Conservation (phyloP, 163 green algal genomes). For the Dunaliella salina region DNA sequence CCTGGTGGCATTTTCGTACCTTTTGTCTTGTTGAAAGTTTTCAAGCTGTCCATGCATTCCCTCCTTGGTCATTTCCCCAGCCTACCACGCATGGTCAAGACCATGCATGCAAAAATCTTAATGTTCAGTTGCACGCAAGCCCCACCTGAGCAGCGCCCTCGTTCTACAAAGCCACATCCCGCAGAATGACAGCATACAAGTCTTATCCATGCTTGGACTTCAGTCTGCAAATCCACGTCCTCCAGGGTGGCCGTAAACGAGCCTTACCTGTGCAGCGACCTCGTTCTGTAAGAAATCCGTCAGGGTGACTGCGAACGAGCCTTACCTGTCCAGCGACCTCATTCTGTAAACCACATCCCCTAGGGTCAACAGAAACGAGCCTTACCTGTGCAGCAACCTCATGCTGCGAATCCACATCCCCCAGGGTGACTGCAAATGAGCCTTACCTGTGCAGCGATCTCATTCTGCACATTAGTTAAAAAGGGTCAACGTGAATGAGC, state of each 20-base stretch:
- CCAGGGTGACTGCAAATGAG: conserved; percentile 21
- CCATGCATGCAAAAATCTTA: too few relatives aligned
- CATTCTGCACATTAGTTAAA: too few relatives aligned
- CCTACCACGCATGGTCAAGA: too few relatives aligned
- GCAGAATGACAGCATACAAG: too few relatives aligned
- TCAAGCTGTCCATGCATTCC: too few relatives aligned
- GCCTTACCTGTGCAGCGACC: conserved; percentile 13
- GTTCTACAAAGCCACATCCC: neutral
- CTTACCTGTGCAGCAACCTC: conserved; percentile 30
- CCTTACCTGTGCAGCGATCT: conserved; percentile 22
- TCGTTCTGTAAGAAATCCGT: conserved; percentile 34
- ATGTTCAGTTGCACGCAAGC: too few relatives aligned
- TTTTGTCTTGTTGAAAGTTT: too few relatives aligned
- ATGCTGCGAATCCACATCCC: conserved; percentile 32
- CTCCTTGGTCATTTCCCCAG: too few relatives aligned
- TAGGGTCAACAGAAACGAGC: conserved; percentile 21
- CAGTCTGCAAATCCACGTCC: conserved; percentile 34
- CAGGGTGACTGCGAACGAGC: conserved; percentile 22
- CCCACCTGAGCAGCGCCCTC: neutral
- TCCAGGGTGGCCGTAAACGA: conserved; percentile 20
- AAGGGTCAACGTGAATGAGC: too few relatives aligned
- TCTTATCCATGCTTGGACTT: conserved; percentile 25
- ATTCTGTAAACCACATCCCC: conserved; percentile 30
- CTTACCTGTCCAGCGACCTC: conserved; percentile 21
- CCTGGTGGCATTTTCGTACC: too few relatives aligned